These are phyloP conservation scores for Coemansia sp. DNA, from an alignment of 371 early-diverging fungal species.

Conservation along the genomic window DNA sequence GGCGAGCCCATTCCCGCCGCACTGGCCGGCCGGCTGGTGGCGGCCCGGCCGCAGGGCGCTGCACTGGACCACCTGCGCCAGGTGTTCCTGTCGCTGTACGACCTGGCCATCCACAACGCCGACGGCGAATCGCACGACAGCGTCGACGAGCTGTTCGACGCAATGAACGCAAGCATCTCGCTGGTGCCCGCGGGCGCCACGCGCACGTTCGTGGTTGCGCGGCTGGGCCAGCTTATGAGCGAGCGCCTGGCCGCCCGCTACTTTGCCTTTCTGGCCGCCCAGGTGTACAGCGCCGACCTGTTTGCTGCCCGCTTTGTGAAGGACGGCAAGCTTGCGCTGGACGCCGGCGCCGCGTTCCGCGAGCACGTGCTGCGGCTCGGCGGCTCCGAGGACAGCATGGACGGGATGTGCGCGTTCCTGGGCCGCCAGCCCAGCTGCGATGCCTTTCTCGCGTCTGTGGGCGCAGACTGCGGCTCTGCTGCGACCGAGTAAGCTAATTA, in stretches of 20 bases:
- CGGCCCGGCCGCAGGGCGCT: conserved; percentile 65
- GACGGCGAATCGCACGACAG: conserved; percentile 46
- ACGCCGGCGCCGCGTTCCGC: conserved; percentile 59
- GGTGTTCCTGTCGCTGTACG: conserved; percentile 70
- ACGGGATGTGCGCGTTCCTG: conserved; percentile 68
- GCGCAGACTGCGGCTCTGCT: not conserved
- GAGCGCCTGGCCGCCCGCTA: conserved; percentile 71
- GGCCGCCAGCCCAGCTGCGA: conserved; percentile 75
- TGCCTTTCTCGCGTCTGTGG: conserved; percentile 58
- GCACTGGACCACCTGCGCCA: conserved; percentile 69
- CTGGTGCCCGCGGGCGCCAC: conserved; percentile 49
- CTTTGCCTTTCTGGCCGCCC: conserved; percentile 73
- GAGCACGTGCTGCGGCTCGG: conserved; percentile 64
- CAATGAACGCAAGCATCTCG: conserved; percentile 61
- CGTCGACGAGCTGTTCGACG: conserved; percentile 58
- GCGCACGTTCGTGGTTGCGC: conserved; percentile 37
- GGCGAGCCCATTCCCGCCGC: conserved; percentile 67
- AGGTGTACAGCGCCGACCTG: conserved; percentile 84
- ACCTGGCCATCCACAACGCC: conserved; percentile 63
- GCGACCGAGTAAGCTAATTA: too few species aligned
- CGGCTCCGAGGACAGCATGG: conserved; percentile 68
- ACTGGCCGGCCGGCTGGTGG: conserved; percentile 62
- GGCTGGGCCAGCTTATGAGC: conserved; percentile 70
- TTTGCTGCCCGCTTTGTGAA: conserved; percentile 67
- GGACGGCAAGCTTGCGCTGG: conserved; percentile 52